Conservation (phyloP, 106 monocot species). For the Dendrobium nobile region DNA sequence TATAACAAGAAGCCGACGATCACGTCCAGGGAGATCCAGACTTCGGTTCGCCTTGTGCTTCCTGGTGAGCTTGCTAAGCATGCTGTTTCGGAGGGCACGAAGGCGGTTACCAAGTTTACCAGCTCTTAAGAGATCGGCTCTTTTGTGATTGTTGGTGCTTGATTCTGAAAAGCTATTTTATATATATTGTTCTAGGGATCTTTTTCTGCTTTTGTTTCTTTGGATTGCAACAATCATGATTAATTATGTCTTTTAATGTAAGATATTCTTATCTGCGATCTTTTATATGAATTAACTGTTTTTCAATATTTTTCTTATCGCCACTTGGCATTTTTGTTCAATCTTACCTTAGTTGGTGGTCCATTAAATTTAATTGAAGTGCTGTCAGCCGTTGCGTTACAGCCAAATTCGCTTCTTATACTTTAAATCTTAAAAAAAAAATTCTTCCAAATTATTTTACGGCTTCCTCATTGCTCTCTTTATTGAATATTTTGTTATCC, state of each 20-base stretch:
- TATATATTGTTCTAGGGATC: background rate
- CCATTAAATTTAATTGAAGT: no score
- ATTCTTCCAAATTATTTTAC: no score
- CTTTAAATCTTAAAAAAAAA: no score
- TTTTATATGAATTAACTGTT: background rate
- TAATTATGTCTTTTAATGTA: background rate
- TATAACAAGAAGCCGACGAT: slow-evolving; percentile 83
- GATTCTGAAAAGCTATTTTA: background rate
- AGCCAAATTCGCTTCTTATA: no score
- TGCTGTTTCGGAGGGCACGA: slow-evolving; percentile 43
- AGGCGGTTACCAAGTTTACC: slow-evolving; percentile 47
- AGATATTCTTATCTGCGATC: background rate
- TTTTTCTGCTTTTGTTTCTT: background rate
- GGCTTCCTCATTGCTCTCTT: no score
- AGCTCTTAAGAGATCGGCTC: slow-evolving; percentile 6
- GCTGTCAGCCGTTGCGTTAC: no score
- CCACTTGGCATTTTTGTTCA: no score
- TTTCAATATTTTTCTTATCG: no score
- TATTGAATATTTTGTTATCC: no score
- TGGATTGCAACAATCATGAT: background rate
- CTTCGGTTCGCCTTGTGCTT: slow-evolving; percentile 63
- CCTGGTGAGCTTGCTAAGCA: slow-evolving; percentile 81
- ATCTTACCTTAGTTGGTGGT: no score
- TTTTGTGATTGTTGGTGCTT: background rate
- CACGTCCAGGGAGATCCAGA: slow-evolving; percentile 80